phyloP scores from a whole-genome alignment of 1,139 yeast genomes.

The Kodamaea derodonti region DNA sequence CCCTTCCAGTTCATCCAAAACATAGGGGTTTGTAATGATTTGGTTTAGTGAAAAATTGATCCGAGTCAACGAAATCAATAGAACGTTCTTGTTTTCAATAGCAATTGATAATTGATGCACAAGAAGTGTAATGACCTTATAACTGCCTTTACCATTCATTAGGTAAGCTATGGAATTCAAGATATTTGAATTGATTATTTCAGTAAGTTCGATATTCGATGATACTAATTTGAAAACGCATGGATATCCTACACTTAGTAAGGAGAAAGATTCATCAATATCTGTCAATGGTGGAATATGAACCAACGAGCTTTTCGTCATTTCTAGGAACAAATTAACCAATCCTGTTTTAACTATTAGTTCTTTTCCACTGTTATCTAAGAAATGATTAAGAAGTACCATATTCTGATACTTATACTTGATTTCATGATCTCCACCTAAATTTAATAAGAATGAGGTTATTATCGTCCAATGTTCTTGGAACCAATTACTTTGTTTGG shows the following conservation, averaged over 20 bases:
- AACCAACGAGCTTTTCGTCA: slow-evolving; percentile 34
- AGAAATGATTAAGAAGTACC: slow-evolving; percentile 20
- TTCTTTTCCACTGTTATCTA: slow-evolving; percentile 6
- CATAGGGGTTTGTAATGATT: slow-evolving; percentile 25
- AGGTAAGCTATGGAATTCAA: slow-evolving; percentile 22
- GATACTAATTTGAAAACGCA: slow-evolving; percentile 11
- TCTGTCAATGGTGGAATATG: slow-evolving; percentile 48
- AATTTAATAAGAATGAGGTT: slow-evolving; percentile 47
- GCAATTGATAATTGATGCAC: slow-evolving; percentile 14
- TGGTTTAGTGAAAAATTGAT: slow-evolving; percentile 28
- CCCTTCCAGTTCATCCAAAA: slow-evolving; percentile 18
- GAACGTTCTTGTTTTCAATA: slow-evolving; percentile 6
- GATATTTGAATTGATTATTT: slow-evolving; percentile 19
- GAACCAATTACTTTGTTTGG: too few relatives aligned
- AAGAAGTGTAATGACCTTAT: slow-evolving; percentile 10
- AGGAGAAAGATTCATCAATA: slow-evolving; percentile 17
- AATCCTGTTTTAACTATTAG: slow-evolving; percentile 37
- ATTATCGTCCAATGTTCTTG: slow-evolving; percentile 39
- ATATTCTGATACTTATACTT: slow-evolving; percentile 43
- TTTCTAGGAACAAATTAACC: slow-evolving; percentile 36
- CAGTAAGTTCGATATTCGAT: slow-evolving; percentile 12
- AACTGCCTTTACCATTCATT: slow-evolving; percentile 3
- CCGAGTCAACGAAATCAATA: slow-evolving; percentile 28
- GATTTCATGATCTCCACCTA: slow-evolving; percentile 50
- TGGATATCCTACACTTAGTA: slow-evolving; percentile 26